Evolutionary conservation across 179 eudicot genomes (phyloP).

Genomic region (Carnegiea gigantea): DNA sequence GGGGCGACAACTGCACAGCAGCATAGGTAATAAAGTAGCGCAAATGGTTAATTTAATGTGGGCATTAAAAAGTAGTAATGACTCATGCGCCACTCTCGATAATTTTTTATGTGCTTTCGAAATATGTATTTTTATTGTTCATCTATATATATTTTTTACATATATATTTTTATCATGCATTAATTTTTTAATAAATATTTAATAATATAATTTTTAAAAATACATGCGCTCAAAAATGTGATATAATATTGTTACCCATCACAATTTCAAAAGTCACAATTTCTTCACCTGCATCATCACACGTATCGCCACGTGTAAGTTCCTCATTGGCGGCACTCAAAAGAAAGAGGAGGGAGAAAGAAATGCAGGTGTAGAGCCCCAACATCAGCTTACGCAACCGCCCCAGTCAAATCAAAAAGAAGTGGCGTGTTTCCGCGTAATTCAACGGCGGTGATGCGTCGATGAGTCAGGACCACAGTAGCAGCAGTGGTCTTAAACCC

Average conservation of each 20-base stretch:
- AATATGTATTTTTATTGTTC: too few species aligned
- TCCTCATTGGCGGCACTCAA: background rate
- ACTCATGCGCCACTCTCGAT: background rate
- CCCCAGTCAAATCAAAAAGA: background rate
- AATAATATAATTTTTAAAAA: too few species aligned
- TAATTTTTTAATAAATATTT: too few species aligned
- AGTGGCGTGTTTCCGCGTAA: constrained; percentile 1
- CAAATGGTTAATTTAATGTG: too few species aligned
- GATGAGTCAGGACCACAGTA: background rate
- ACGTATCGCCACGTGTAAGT: background rate
- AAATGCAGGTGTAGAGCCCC: background rate
- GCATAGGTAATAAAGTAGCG: too few species aligned
- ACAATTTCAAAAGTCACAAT: background rate
- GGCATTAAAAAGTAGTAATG: background rate
- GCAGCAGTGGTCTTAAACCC: background rate
- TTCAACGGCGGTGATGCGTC: background rate
- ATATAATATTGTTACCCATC: too few species aligned
- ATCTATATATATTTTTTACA: too few species aligned
- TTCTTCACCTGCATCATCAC: background rate
- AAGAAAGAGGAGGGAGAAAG: background rate
- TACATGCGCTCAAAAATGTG: too few species aligned
- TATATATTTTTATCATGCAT: too few species aligned
- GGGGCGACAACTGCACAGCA: too few species aligned
- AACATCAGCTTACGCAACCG: constrained; percentile 12
- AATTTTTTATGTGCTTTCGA: too few species aligned